Evolutionary conservation across 768 basidiomycete genomes (phyloP), one percentile per base, ranked within the genome.

Genomic region (Leccinum broughii): DNA sequence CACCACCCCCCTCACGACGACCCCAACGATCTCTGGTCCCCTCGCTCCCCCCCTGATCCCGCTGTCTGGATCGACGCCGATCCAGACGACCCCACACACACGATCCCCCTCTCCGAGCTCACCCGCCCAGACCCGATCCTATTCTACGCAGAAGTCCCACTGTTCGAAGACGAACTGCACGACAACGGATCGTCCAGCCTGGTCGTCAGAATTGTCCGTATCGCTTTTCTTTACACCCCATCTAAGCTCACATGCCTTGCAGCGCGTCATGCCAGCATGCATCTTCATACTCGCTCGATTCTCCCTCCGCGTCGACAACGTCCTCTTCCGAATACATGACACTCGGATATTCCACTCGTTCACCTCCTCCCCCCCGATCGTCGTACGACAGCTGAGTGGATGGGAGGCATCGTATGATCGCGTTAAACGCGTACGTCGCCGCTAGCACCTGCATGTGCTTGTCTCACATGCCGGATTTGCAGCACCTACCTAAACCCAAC

Each of bases 201-300:
- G 2, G 82, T 93, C 28, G 89, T 94, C 51, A 81, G 95, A 67
- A 93, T 98, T 59, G 95, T 98, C 71, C 75, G 92, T 82, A 14
- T 9, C 20, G 3, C 9, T 14, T 26, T 30, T 6, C 22, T 6
- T 6, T 0, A 17, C 30, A 15, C 24, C 4, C 15, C 22, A 30
- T 24, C 22, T 26, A 51, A 26, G 8, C 57, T 62, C 44, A 61
- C 37, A 26, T 28, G 10, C 30, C 14, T 44, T 30, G 24, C 69
- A 98, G 95, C 89, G 97, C 53, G 95, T 99, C 48, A 99, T 98
- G 95, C 94, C 95, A 3, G 89, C 88, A 8, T 98, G 91, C 56
- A 81, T 98, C 62, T 98, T 98, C 75, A 84, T 98, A 63, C 85
- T 99, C 9, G 80, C 86, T 2, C 86, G 97, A 13, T 93, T 96